These are phyloP conservation scores for Gymnopus androsaceus DNA, from an alignment of 1,284 basidiomycete species.

Conservation along the genomic window DNA sequence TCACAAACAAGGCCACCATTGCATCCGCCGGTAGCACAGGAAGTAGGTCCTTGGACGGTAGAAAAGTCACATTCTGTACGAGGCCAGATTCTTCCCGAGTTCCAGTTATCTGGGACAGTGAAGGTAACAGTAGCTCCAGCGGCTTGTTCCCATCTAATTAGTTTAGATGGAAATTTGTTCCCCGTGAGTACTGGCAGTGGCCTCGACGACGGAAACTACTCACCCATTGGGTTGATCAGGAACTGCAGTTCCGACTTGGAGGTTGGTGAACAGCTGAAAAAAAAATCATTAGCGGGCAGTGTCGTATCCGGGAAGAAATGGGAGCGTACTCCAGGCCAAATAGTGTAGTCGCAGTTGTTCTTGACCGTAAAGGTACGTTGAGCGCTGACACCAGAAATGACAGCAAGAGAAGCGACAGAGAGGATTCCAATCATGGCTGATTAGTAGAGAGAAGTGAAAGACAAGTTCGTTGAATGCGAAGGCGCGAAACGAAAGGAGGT, in stretches of 20 bases:
- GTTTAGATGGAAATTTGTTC: neutral
- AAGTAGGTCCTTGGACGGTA: conserved; percentile 39
- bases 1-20: conserved; percentile 50
- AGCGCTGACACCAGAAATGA: conserved; percentile 13
- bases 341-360: conserved; percentile 24
- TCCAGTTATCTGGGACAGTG: conserved; percentile 37
- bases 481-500: neutral
- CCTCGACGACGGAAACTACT: neutral
- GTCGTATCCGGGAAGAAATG: neutral
- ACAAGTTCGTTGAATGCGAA: neutral
- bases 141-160: conserved; percentile 30
- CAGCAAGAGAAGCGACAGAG: conserved; percentile 8
- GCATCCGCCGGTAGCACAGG: conserved; percentile 47
- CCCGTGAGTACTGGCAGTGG: neutral
- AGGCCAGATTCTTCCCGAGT: conserved; percentile 37
- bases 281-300: neutral
- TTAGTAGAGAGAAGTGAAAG: neutral
- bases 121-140: conserved; percentile 27
- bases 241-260: conserved; percentile 17
- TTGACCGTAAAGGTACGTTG: conserved; percentile 23
- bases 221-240: conserved; percentile 23
- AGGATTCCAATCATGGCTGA: conserved; percentile 13
- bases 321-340: conserved; percentile 17
- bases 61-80: conserved; percentile 31
- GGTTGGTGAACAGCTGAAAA: conserved; percentile 23